Base-by-base conservation (phyloP, 2,329 filamentous ascomycete genomes). In the Colletotrichum scovillei region DNA sequence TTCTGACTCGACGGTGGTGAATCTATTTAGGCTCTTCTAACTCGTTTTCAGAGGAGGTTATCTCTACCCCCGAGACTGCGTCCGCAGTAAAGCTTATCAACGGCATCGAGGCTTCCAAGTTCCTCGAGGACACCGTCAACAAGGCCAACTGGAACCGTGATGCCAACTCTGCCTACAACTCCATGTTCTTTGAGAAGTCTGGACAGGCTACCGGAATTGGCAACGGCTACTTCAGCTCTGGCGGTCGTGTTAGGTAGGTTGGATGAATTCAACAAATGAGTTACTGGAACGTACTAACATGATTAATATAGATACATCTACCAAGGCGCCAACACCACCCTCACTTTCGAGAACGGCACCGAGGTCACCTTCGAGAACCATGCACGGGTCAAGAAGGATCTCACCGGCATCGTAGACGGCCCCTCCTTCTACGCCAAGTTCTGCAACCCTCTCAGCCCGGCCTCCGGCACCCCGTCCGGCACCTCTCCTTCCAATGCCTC, bases 301-400 rank as follows among this genome's bases (percentile, higher is more conserved):
- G 12, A 2, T 9, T 28, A 0, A n/a, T 5, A 14, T 28, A 64
- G 67, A n/a, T 63, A 75, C 22, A 65, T 79, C 53, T 81, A 81
- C 69, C 77, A 69, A 5, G 82, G 83, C 26, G 71, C 79, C 57
- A 81, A 76, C 63, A 84, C 82, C 0, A 82, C 78, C 1, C 67
- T 84, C 5, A 81, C 80, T 2, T 85, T 83, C 59, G 78, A 76
- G 38, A 83, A 85, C 74, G 83, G 83, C 59, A 82, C 80, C 6
- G 76, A 74, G 46, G 32, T 77, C 16, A 78, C 77, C 1, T 69
- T 79, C 6, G 76, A 80, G 63, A 84, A 84, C 55, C 65, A 75
- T 9, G 81, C 82, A 3, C 63, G 63, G 1, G 77, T 84, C 57
- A 76, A 76, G n/a, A 73, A 74, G 5, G 71, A 80, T 55, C 77